Percentiles rank a stretch among this genome's conserved stretches.
phyloP scores from a whole-genome alignment of 2,329 filamentous ascomycete genomes.

The Hypomyces perniciosus region DNA sequence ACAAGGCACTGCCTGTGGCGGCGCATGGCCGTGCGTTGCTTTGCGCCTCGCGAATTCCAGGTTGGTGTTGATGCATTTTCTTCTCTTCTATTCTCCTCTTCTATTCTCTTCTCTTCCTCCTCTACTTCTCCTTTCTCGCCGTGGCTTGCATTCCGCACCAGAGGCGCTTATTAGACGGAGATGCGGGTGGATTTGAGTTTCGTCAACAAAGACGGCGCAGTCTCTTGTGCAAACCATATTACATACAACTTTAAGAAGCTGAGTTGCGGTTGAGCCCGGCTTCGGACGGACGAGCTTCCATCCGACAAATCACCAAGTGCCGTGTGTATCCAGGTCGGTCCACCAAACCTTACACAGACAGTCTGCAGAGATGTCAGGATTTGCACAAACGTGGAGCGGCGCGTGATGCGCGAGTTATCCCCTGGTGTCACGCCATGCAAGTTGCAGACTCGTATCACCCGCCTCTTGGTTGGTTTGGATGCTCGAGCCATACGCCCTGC shows the following conservation, averaged over 20 bases:
- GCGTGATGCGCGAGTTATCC: slow-evolving; percentile 4
- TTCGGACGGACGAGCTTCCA: not conserved
- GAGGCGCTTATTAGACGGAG: too few species aligned
- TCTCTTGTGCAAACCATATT: too few species aligned
- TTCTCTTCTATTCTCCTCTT: not conserved
- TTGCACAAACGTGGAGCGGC: slow-evolving; percentile 5
- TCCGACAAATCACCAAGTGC: not conserved
- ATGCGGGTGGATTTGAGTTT: too few species aligned
- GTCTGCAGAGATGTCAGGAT: not conserved
- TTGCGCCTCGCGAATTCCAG: slow-evolving; percentile 3
- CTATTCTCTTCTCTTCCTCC: not conserved
- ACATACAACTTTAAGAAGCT: not conserved
- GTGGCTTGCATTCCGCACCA: not conserved
- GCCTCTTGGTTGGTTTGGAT: not conserved
- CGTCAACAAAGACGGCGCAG: not conserved
- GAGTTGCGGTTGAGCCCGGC: not conserved
- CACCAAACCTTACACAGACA: slow-evolving; percentile 2
- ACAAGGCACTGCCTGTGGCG: not conserved
- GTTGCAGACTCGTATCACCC: slow-evolving; percentile 2
- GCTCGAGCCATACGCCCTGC: not conserved
- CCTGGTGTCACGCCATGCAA: slow-evolving; percentile 5
- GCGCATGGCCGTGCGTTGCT: slow-evolving; percentile 1
- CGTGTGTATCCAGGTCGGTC: slow-evolving; percentile 1
- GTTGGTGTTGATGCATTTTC: not conserved
- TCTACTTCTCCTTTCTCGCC: not conserved